Base-by-base conservation (phyloP, 2,329 filamentous ascomycete species). In the Dactylella cylindrospora region DNA sequence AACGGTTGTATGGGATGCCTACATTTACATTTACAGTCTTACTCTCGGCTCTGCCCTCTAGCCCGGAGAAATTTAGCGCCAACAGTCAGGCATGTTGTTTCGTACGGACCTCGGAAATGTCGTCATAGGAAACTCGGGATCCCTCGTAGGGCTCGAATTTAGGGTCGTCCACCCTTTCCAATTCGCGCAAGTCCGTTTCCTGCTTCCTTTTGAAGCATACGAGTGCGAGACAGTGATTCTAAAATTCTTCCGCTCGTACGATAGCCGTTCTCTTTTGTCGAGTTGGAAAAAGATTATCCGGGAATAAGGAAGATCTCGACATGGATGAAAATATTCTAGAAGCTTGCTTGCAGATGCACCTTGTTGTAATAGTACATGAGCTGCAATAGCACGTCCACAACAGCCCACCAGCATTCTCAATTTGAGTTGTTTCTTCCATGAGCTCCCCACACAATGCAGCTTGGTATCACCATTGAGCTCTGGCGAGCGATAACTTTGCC, bases 201-300 rank as follows among this genome's bases (percentile, higher is more conserved):
- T 41, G 49, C 36, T 59, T 36, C 38, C 36, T 20, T 26, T 35
- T 25, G 25, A 35, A 52, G 39, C 33, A 17, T 31, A 47, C 47
- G 32, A 31, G 38, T 46, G 46, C 40, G 26, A 52, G 31, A 52
- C 32, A 52, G n/a, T n/a, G n/a, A n/a, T n/a, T n/a, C n/a, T n/a
- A n/a, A n/a, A n/a, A n/a, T 45, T n/a, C 13, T 45, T 29, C 38
- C 35, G 39, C 39, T 59, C 53, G 53, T 59, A 59, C 53, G 53
- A 59, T n/a, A n/a, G n/a, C 35, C 22, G 26, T n/a, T 13, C 25
- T 46, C 20, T 10, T 10, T 20, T 1, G 45, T 25, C 9, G 36
- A 10, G 26, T n/a, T n/a, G n/a, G n/a, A n/a, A n/a, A n/a, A n/a
- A n/a, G n/a, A n/a, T n/a, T n/a, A n/a, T n/a, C n/a, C n/a, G n/a